Conservation (phyloP, 352 stramenopile genomes). For the Phytophthora meadii region DNA sequence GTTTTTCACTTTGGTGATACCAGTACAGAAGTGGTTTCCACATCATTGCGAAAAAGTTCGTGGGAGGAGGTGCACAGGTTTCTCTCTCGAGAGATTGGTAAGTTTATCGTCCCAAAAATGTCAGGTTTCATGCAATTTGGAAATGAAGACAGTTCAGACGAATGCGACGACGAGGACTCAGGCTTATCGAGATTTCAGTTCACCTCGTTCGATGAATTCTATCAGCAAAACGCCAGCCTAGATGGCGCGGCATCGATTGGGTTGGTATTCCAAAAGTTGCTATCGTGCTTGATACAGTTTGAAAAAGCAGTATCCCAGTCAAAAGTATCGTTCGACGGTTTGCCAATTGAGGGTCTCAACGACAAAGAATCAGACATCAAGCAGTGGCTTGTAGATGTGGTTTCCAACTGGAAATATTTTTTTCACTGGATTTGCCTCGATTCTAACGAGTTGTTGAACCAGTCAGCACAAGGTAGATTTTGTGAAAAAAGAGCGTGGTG, state of each 20-base stretch:
- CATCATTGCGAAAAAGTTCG: slow-evolving; percentile 39
- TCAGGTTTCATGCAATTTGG: slow-evolving; percentile 14
- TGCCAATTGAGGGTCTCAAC: slow-evolving; percentile 23
- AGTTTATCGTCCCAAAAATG: slow-evolving; percentile 46
- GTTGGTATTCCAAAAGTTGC: slow-evolving; percentile 51
- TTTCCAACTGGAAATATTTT: slow-evolving; percentile 63
- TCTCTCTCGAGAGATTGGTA: slow-evolving; percentile 45
- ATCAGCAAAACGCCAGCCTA: slow-evolving; percentile 56
- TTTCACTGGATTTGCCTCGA: slow-evolving; percentile 64
- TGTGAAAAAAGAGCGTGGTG: slow-evolving; percentile 41
- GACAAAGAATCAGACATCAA: slow-evolving; percentile 37
- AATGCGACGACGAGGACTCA: slow-evolving; percentile 35
- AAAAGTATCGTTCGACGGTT: slow-evolving; percentile 32
- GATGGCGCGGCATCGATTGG: slow-evolving; percentile 52
- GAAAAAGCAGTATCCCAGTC: slow-evolving; percentile 32
- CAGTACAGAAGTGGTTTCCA: slow-evolving; percentile 2
- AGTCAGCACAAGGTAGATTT: slow-evolving; percentile 9
- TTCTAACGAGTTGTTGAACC: slow-evolving; percentile 28
- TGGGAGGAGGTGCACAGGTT: slow-evolving; percentile 55
- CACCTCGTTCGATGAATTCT: slow-evolving; percentile 50
- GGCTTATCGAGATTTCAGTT: slow-evolving; percentile 41
- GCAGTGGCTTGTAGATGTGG: slow-evolving; percentile 51
- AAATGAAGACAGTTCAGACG: slow-evolving; percentile 25
- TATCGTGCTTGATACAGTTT: slow-evolving; percentile 58
- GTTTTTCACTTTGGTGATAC: slow-evolving; percentile 30